Percentiles rank a stretch among this genome's conserved stretches.
phyloP scores from a whole-genome alignment of 768 basidiomycete genomes.

The Lentinula detonsa region DNA sequence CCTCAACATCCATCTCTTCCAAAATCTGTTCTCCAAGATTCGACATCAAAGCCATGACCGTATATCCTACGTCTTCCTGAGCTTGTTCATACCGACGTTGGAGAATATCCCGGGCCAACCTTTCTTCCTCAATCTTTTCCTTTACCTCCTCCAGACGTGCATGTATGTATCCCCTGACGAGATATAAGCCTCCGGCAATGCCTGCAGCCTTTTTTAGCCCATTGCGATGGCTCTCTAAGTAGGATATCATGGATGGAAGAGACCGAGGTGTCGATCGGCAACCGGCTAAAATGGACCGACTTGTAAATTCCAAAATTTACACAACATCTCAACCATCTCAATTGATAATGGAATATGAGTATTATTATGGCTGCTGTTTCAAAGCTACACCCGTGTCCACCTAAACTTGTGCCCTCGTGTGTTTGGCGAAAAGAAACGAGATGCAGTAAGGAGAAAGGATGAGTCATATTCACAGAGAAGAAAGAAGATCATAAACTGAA shows the following conservation, averaged over 20 bases:
- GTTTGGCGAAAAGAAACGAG: no score
- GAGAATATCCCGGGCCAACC: constrained; percentile 56
- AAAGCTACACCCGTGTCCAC: no score
- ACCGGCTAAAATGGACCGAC: background rate
- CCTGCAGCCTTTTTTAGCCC: constrained; percentile 36
- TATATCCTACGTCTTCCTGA: constrained; percentile 73
- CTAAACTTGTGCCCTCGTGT: no score
- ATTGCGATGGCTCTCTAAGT: background rate
- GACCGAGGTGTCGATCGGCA: background rate
- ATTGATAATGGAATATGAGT: no score
- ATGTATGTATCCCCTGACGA: constrained; percentile 52
- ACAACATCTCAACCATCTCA: no score
- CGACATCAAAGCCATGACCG: constrained; percentile 63
- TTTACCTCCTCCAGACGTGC: constrained; percentile 63
- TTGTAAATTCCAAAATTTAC: background rate
- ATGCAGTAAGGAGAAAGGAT: no score
- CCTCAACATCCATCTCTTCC: constrained; percentile 74
- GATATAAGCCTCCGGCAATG: constrained; percentile 56
- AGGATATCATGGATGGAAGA: background rate
- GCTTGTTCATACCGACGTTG: constrained; percentile 69
- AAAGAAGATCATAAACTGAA: no score
- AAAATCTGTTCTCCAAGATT: constrained; percentile 61
- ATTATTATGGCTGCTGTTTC: no score
- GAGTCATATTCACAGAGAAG: no score
- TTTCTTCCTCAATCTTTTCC: constrained; percentile 52